Percentiles rank a stretch among this genome's conserved stretches.
Conservation (phyloP, 768 basidiomycete genomes). For the Phaeotremella fagi region DNA sequence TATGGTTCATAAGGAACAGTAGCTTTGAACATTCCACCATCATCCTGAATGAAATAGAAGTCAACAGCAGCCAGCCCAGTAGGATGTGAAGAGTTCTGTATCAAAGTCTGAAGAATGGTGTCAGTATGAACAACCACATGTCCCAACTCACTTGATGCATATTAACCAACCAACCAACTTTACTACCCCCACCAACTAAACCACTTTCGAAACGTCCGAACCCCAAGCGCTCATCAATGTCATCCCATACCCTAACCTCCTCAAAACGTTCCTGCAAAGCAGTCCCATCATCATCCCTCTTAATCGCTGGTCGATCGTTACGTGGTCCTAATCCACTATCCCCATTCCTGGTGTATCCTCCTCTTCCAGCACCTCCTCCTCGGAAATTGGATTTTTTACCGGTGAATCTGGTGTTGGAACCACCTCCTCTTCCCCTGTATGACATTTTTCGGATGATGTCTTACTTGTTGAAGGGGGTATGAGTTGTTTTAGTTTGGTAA, state of each 20-base stretch:
- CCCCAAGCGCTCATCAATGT: slow-evolving; percentile 89
- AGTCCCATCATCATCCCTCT: slow-evolving; percentile 85
- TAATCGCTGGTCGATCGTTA: slow-evolving; percentile 47
- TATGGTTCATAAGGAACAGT: slow-evolving; percentile 92
- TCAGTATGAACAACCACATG: background rate
- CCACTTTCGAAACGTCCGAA: slow-evolving; percentile 71
- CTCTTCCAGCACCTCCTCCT: slow-evolving; percentile 51
- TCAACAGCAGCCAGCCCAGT: slow-evolving; percentile 87
- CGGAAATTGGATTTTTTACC: slow-evolving; percentile 40
- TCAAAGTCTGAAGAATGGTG: slow-evolving; percentile 63
- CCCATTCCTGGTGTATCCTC: slow-evolving; percentile 9
- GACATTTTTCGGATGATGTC: too few species aligned
- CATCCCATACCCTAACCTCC: slow-evolving; percentile 66
- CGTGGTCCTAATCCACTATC: slow-evolving; percentile 40
- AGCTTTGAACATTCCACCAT: slow-evolving; percentile 92
- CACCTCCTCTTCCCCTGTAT: slow-evolving; percentile 29
- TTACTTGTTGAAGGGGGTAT: too few species aligned
- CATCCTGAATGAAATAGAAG: slow-evolving; percentile 95
- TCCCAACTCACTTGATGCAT: slow-evolving; percentile 84
- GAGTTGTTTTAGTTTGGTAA: too few species aligned
- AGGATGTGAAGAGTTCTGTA: slow-evolving; percentile 79
- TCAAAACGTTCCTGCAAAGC: slow-evolving; percentile 82
- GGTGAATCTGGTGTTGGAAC: slow-evolving; percentile 45
- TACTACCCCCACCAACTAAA: slow-evolving; percentile 55
- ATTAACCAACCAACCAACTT: slow-evolving; percentile 92